phyloP scores from a whole-genome alignment of 208 protist genomes.

The Acanthamoeba triangularis region DNA sequence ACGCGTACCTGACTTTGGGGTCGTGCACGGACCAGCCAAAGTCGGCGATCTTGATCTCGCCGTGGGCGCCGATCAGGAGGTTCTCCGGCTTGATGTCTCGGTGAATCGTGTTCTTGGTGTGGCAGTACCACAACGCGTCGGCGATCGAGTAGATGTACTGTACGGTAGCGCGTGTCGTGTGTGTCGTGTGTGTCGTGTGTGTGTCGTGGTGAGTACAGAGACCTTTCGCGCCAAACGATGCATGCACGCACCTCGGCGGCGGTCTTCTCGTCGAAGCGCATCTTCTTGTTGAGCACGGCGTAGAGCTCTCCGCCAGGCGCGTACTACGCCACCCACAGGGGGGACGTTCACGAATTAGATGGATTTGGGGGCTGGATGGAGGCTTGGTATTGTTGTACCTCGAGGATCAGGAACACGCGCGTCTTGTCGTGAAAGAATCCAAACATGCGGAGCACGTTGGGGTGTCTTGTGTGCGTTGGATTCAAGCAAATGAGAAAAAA shows the following conservation, averaged over 20 bases:
- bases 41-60: conserved; percentile 99
- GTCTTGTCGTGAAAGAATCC: conserved; percentile 99
- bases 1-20: conserved; percentile 87
- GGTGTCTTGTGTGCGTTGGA: conserved; percentile 91
- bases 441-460: conserved; percentile 98
- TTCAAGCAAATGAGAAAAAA: not conserved
- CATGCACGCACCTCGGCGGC: conserved; percentile 90
- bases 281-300: conserved; percentile 96
- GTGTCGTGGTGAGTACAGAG: not conserved
- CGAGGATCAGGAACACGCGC: conserved; percentile 99
- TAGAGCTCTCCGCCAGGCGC: conserved; percentile 99
- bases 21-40: conserved; percentile 99
- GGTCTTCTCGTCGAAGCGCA: conserved; percentile 93
- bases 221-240: too few species aligned
- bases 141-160: conserved; percentile 86
- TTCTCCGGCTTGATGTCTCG: conserved; percentile 93
- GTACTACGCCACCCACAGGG: conserved; percentile 84
- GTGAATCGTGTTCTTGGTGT: conserved; percentile 98
- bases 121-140: conserved; percentile 96
- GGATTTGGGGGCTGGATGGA: not conserved
- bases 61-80: conserved; percentile 91
- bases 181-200: not conserved
- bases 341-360: not conserved
- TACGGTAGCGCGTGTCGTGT: not conserved
- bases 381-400: conserved; percentile 83